Evolutionary conservation across 2,329 filamentous ascomycete species (phyloP), one percentile per base, ranked within the genome.

Genomic region (Phaeophleospora eucalypticola): DNA sequence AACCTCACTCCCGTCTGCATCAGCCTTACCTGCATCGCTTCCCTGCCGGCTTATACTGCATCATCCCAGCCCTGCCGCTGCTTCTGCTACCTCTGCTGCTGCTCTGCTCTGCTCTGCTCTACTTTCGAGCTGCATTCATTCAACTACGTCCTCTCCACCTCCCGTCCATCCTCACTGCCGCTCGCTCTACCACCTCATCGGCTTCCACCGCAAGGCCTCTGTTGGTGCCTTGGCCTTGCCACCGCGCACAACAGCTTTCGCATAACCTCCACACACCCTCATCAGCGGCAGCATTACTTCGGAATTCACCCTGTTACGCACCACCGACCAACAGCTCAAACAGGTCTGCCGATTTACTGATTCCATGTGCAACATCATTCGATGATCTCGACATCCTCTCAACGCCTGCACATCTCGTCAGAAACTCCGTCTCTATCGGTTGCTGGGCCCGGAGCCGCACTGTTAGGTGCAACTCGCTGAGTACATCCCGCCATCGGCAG

Each of bases 111-210:
- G 24, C 42, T 41, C 43, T 45, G 46, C 46, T 42, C 37, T 49
- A 39, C 46, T n/a, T n/a, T n/a, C 46, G 46, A 49, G 36, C 36
- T 24, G 36, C 41, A n/a, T n/a, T n/a, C n/a, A n/a, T n/a, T n/a
- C 46, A 40, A 44, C 44, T 41, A 24, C 16, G 33, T 29, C 19
- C 33, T n/a, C n/a, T n/a, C n/a, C n/a, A n/a, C n/a, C n/a, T n/a
- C n/a, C n/a, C n/a, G n/a, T n/a, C n/a, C n/a, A n/a, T n/a, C n/a
- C n/a, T n/a, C n/a, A n/a, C n/a, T n/a, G n/a, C n/a, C n/a, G n/a
- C n/a, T n/a, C n/a, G n/a, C n/a, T n/a, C n/a, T n/a, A n/a, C n/a
- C n/a, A n/a, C n/a, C n/a, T n/a, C n/a, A n/a, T n/a, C n/a, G n/a
- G n/a, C n/a, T n/a, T n/a, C n/a, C n/a, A n/a, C n/a, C n/a, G n/a